Evolutionary conservation across 331 rosid genomes (phyloP).

Genomic region (Erythrophleum ivorense): DNA sequence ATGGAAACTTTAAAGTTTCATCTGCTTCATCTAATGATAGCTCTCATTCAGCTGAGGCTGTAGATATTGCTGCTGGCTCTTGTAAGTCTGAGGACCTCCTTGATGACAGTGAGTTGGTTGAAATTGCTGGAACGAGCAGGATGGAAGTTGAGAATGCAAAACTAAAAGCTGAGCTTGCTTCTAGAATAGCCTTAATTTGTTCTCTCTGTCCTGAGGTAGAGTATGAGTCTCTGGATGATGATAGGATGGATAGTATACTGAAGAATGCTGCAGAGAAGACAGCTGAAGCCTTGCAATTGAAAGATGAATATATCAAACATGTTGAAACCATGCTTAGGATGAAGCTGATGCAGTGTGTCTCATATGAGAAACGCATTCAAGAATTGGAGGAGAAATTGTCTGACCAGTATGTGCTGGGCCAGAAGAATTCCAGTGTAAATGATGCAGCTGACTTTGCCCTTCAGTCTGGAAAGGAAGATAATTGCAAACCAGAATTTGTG

Average conservation of each 20-base stretch:
- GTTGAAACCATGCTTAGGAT: conserved; percentile 77
- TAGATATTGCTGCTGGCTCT: conserved; percentile 52
- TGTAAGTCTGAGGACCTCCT: conserved; percentile 61
- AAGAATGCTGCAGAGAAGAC: conserved; percentile 81
- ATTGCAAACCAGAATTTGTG: conserved; percentile 53
- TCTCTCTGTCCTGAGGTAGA: conserved; percentile 69
- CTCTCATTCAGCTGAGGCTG: conserved; percentile 65
- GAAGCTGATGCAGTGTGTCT: conserved; percentile 75
- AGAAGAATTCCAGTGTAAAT: conserved; percentile 58
- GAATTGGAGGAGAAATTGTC: conserved; percentile 89
- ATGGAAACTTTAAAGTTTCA: conserved; percentile 62
- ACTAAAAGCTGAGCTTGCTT: conserved; percentile 94
- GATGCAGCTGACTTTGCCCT: conserved; percentile 54
- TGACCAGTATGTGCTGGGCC: conserved; percentile 70
- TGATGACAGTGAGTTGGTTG: conserved; percentile 77
- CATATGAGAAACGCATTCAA: conserved; percentile 89
- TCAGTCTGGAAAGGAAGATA: conserved; percentile 57
- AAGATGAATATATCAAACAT: conserved; percentile 80
- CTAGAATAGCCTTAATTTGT: conserved; percentile 78
- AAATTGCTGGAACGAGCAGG: conserved; percentile 92
- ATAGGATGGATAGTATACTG: conserved; percentile 65
- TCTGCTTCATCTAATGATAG: conserved; percentile 56
- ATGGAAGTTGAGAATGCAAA: conserved; percentile 97
- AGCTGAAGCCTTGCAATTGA: conserved; percentile 84
- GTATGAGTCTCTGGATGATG: conserved; percentile 69